Evolutionary conservation across 805 yeast species (phyloP).

Genomic region (Cyberlindnera americana): DNA sequence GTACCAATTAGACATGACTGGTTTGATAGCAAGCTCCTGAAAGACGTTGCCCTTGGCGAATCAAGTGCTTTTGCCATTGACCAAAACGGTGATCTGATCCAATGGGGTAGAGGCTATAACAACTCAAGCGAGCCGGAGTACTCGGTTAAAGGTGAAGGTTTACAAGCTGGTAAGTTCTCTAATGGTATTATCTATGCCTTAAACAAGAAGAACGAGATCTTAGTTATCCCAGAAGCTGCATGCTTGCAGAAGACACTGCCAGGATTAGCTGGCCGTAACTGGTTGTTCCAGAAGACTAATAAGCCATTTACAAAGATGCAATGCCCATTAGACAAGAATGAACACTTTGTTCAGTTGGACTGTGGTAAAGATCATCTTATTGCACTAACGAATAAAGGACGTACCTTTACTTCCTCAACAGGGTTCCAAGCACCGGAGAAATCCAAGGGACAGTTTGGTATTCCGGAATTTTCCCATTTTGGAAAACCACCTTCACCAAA

Average conservation of each 20-base stretch:
- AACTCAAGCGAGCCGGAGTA: slow-evolving; percentile 30
- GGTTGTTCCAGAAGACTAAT: slow-evolving; percentile 13
- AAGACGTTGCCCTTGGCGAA: slow-evolving; percentile 52
- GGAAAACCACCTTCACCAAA: slow-evolving; percentile 48
- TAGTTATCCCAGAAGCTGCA: slow-evolving; percentile 31
- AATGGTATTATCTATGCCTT: slow-evolving; percentile 51
- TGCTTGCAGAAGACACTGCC: slow-evolving; percentile 10
- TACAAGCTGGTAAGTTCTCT: slow-evolving; percentile 45
- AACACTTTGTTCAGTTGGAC: slow-evolving; percentile 46
- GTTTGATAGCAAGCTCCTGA: slow-evolving; percentile 59
- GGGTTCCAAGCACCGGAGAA: slow-evolving; percentile 36
- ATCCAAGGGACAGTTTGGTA: slow-evolving; percentile 78
- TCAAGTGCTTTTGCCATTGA: slow-evolving; percentile 51
- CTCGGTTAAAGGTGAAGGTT: slow-evolving; percentile 45
- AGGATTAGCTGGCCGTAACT: slow-evolving; percentile 12
- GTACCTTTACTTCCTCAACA: slow-evolving; percentile 41
- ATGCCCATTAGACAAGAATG: slow-evolving; percentile 34
- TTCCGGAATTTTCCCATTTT: slow-evolving; percentile 69
- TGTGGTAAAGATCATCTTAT: slow-evolving; percentile 70
- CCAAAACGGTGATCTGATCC: slow-evolving; percentile 66
- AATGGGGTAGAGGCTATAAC: slow-evolving; percentile 55
- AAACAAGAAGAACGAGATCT: slow-evolving; percentile 33
- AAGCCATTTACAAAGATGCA: slow-evolving; percentile 13
- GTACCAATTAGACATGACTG: slow-evolving; percentile 57
- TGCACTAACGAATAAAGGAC: slow-evolving; percentile 7